Base-by-base conservation (phyloP, 768 basidiomycete species). In the Nevesoporus exiguus region DNA sequence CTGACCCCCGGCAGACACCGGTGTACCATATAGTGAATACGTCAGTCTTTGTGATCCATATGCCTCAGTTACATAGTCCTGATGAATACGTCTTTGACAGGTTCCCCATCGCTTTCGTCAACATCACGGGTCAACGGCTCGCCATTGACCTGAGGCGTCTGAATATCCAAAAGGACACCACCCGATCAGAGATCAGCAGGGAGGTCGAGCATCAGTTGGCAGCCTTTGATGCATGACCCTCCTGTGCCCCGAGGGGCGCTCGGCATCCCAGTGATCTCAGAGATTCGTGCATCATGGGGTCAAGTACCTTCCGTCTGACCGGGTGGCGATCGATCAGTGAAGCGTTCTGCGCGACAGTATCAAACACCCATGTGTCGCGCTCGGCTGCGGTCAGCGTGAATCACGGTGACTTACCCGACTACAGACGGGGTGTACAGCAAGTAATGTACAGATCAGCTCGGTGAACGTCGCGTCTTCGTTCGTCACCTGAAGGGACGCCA, bases 71-170 rank as follows among this genome's bases (percentile, higher is more conserved):
- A 21, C 17, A 40, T 7, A 13, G 10, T 24, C 25, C 37, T 21
- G 24, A 30, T 33, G 29, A 47, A 10, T 21, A 15, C 5, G 27
- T 39, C n/a, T 7, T 25, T 3, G 19, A 39, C 21, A 53, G 45
- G 52, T 21, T 47, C 13, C 7, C 37, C 52, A 15, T 48, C 22
- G 22, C 24, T 7, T 21, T 53, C 30, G 29, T 53, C 37, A 53
- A 41, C 8, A 41, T 39, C 8, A 52, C 52, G 25, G 52, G 52
- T 19, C 51, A 52, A 15, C 29, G 45, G 29, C 51, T 52, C 30
- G 46, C 52, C 31, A 42, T 53, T 21, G 52, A 47, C 29, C 31
- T 53, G 52, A 47, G 52, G n/a, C 52, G 46, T 5, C 30, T 47
- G 11, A n/a, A n/a, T 17, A 15, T 40, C 39, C 30, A 47, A 31